Conservation (phyloP, 225 moss, liverwort and hornwort species). For the Rhytidiadelphus loreus region DNA sequence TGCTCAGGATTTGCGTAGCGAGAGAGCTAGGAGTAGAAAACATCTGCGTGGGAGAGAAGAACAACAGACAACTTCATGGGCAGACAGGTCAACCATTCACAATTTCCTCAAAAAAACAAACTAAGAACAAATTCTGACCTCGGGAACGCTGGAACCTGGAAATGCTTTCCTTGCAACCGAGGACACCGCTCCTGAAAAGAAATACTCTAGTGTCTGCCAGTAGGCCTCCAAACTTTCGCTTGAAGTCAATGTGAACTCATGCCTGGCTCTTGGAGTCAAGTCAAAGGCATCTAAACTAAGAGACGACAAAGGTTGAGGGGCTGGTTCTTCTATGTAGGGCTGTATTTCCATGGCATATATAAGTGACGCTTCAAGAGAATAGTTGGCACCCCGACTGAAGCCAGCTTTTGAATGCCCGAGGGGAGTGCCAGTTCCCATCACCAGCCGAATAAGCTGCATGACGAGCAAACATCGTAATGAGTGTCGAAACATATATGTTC, state of each 20-base stretch:
- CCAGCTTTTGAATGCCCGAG: conserved; percentile 33
- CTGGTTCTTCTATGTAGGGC: conserved; percentile 91
- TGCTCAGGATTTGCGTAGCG: not conserved
- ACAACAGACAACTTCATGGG: not conserved
- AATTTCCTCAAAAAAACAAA: not conserved
- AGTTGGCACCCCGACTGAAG: conserved; percentile 46
- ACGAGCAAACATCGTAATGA: not conserved
- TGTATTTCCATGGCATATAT: conserved; percentile 93
- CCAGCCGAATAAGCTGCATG: conserved; percentile 77
- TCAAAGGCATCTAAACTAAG: conserved; percentile 77
- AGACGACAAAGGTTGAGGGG: conserved; percentile 81
- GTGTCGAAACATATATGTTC: not conserved
- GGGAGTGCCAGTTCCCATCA: conserved; percentile 77
- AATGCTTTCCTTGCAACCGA: conserved; percentile 80
- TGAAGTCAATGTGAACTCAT: conserved; percentile 74
- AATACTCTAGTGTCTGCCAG: conserved; percentile 97
- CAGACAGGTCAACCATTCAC: not conserved
- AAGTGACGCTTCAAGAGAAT: conserved; percentile 70
- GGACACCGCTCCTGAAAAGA: conserved; percentile 77
- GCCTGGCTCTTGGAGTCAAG: conserved; percentile 78
- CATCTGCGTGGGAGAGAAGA: not conserved
- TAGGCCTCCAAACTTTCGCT: conserved; percentile 84
- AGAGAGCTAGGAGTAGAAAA: not conserved
- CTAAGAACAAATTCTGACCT: conserved; percentile 33
- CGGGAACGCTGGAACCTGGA: conserved; percentile 92